Conservation (phyloP, 129 eudicot genomes). For the Apium graveolens region DNA sequence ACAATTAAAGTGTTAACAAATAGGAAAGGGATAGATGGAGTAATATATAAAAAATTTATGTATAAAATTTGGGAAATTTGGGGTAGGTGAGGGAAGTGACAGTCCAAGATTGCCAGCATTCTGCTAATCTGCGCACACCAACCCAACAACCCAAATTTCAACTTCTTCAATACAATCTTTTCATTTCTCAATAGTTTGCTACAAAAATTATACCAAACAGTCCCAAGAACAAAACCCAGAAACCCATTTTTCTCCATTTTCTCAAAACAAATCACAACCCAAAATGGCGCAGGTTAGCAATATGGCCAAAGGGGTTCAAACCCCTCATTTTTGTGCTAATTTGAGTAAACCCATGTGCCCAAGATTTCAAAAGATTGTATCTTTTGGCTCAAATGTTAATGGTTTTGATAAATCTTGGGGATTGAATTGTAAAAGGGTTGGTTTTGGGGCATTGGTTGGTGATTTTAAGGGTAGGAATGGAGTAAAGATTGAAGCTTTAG, state of each 20-base stretch:
- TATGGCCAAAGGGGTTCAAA: constrained; percentile 29
- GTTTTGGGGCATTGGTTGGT: constrained; percentile 20
- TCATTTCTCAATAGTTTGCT: not conserved
- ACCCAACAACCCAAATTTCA: not conserved
- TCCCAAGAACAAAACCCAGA: not conserved
- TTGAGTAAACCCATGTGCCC: constrained; percentile 34
- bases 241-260: not conserved
- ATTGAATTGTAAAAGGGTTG: constrained; percentile 19
- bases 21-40: no score
- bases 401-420: constrained; percentile 23
- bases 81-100: constrained; percentile 7
- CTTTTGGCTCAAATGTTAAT: constrained; percentile 41
- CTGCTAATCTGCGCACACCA: not conserved
- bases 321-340: constrained; percentile 28
- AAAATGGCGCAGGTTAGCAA: constrained; percentile 55
- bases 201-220: no score
- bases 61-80: not conserved
- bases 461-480: constrained; percentile 10
- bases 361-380: constrained; percentile 29
- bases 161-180: not conserved
- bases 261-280: not conserved
- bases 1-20: no score
- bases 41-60: no score
- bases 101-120: not conserved
- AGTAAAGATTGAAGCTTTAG: constrained; percentile 41